phyloP scores from a whole-genome alignment of 352 stramenopile species.

The Globisporangium takayamanum region DNA sequence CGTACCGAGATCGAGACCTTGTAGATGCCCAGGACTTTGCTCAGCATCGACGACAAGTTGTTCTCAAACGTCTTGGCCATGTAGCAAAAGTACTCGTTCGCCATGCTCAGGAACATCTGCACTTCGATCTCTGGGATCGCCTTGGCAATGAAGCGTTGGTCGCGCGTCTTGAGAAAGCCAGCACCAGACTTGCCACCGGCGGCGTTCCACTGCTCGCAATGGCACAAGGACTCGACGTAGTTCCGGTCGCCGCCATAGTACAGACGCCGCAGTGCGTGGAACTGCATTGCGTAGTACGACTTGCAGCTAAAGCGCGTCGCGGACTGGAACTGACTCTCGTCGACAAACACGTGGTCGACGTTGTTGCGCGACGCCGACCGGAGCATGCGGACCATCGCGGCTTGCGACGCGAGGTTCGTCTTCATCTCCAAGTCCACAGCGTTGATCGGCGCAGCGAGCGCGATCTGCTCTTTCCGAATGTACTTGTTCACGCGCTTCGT shows the following conservation, averaged over 20 bases:
- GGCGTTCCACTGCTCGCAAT: slow-evolving; percentile 83
- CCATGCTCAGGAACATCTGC: slow-evolving; percentile 88
- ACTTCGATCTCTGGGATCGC: slow-evolving; percentile 82
- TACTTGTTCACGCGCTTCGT: slow-evolving; percentile 68
- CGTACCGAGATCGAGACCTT: slow-evolving; percentile 70
- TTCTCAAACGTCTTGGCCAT: slow-evolving; percentile 87
- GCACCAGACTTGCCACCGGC: slow-evolving; percentile 82
- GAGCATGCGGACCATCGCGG: slow-evolving; percentile 57
- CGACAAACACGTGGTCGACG: slow-evolving; percentile 79
- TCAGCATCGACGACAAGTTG: slow-evolving; percentile 82
- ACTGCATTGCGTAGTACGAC: slow-evolving; percentile 88
- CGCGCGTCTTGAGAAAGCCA: slow-evolving; percentile 80
- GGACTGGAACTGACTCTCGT: slow-evolving; percentile 82
- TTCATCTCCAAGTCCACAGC: slow-evolving; percentile 18
- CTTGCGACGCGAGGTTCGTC: slow-evolving; percentile 13
- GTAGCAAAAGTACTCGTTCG: slow-evolving; percentile 87
- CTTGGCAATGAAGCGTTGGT: slow-evolving; percentile 86
- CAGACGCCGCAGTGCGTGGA: slow-evolving; percentile 73
- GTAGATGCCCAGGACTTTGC: slow-evolving; percentile 85
- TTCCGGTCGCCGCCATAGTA: slow-evolving; percentile 83
- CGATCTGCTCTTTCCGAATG: slow-evolving; percentile 51
- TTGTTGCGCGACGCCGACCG: slow-evolving; percentile 69
- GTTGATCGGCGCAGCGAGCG: slow-evolving; percentile 26
- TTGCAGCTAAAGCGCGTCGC: slow-evolving; percentile 83
- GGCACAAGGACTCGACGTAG: slow-evolving; percentile 82